phyloP scores from a whole-genome alignment of 768 basidiomycete species.

The Tulasnella sp. region DNA sequence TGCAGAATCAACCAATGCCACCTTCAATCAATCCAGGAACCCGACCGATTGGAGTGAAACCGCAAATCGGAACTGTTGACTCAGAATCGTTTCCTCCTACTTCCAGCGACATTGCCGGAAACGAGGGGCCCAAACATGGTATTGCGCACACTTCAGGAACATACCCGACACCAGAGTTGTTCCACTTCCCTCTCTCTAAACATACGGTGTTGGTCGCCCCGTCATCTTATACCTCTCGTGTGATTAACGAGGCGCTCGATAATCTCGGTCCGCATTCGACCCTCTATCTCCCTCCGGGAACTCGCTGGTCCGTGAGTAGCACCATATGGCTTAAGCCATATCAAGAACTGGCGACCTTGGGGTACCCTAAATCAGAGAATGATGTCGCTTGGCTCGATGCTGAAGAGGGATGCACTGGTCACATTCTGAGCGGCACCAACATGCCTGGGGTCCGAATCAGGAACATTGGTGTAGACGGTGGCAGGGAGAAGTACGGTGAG shows the following conservation, averaged over 20 bases:
- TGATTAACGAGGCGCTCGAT: slow-evolving; percentile 21
- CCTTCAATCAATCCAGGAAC: too few relatives aligned
- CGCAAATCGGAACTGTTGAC: too few relatives aligned
- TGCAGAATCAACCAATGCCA: too few relatives aligned
- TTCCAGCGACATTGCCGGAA: too few relatives aligned
- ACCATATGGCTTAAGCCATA: slow-evolving; percentile 18
- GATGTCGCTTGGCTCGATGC: slow-evolving; percentile 22
- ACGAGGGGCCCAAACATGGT: too few relatives aligned
- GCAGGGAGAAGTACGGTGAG: slow-evolving; percentile 21
- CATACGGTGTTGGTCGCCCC: not conserved
- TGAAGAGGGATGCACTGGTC: slow-evolving; percentile 14
- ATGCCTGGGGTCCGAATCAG: slow-evolving; percentile 20
- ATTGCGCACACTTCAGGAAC: slow-evolving; percentile 14
- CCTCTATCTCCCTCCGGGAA: slow-evolving; percentile 20
- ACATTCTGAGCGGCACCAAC: slow-evolving; percentile 16
- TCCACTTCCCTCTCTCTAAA: slow-evolving; percentile 12
- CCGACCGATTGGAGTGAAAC: too few relatives aligned
- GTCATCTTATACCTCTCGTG: slow-evolving; percentile 13
- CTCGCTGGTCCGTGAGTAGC: slow-evolving; percentile 17
- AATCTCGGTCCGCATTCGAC: slow-evolving; percentile 20
- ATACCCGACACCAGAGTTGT: slow-evolving; percentile 17
- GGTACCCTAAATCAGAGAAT: slow-evolving; percentile 20
- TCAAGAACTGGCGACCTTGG: slow-evolving; percentile 23
- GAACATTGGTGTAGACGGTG: slow-evolving; percentile 22
- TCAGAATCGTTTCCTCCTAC: too few relatives aligned